Evolutionary conservation across 257 asterid species (phyloP), one percentile per base, ranked within the genome.

Genomic region (Ilex asprella): DNA sequence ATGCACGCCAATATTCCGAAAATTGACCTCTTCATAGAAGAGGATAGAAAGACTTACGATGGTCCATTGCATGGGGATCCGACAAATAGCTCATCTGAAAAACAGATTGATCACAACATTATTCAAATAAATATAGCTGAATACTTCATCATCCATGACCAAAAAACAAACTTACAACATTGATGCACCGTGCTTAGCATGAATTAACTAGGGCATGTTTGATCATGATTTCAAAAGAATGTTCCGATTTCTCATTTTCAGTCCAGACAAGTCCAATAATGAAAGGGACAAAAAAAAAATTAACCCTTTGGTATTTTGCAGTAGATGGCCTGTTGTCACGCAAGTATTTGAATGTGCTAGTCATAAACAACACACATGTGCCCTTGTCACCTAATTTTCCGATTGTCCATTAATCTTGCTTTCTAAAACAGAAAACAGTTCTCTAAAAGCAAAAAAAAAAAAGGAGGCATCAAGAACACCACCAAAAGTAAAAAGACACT

Each of bases 11-110:
- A 15, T 15, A 21, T 21, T 21, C 27, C 27, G 1, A 31, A 51
- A 51, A 10, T 7, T 15, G 16, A 13, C 9, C 16, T 29, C 30
- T 30, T 13, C 31, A 39, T 56, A 49, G n/a, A 12, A 39, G 29
- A 15, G 31, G 31, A 21, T 10, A 30, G 13, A 21, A 31, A 9
- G 31, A 35, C 56, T 47, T 75, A 82, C 84, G 66, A n/a, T 54
- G 59, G 55, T 73, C 78, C 1, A 68, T 49, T 51, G 79, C 59
- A 51, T 79, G 73, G 53, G 62, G 70, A 68, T 73, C 83, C 2
- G 49, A 52, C 58, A 57, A 62, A 51, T 59, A 70, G 67, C 71
- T 81, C 87, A 78, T 84, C 85, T 80, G 69, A 62, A 62, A 58
- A 30, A 39, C 12, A 61, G 67, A 63, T 13, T 12, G 2, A 75